Base-by-base conservation (phyloP, 176 grass and related monocot genomes). In the Triticum dicoccoides region DNA sequence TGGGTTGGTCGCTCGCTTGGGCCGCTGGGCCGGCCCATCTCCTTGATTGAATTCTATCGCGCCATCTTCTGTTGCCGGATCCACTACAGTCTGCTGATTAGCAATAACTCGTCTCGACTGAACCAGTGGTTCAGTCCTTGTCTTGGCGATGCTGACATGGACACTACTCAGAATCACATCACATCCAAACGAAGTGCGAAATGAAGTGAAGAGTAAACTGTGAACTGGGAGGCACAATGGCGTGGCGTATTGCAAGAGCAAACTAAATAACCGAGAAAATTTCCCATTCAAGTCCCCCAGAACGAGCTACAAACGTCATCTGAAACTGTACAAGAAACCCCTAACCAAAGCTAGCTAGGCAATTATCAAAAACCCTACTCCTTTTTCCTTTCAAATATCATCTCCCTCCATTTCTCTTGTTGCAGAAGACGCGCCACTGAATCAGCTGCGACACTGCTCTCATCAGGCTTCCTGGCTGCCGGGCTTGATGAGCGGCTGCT, bases 401-500 rank as follows among this genome's bases (percentile, higher is more conserved):
- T 69, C 52, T 74, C 42, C 51, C 5, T 52, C 49, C 49, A 58
- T 20, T 58, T 58, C 42, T 3, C 42, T 44, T 44, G 6, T 3
- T 8, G 17, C 18, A 52, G 49, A 14, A 52, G 14, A 52, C 1
- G 49, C 54, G 54, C 54, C 14, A 7, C 17, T 8, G 54, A 21
- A 8, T 58, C 54, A 13, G 20, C 24, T 0, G 13, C 9, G 18
- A 18, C 67, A 65, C 62, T 18, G 79, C 35, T 20, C 30, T 7
- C 45, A 11, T 91, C 78, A 91, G 6, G 71, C 90, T 45, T 88
- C 76, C 89, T 87, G 82, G 82, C 82, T 94, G 5, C 83, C 79
- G 34, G 90, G 80, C 83, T 93, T 93, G 84, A 96, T 93, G 58
- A 96, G 82, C 18, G 97, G 92, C 79, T 96, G 92, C 69, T 96